A percentile compares a stretch with the other conserved stretches of the same genome.
Conservation (phyloP, 148 eudicot genomes). For the Euryodendron excelsum region DNA sequence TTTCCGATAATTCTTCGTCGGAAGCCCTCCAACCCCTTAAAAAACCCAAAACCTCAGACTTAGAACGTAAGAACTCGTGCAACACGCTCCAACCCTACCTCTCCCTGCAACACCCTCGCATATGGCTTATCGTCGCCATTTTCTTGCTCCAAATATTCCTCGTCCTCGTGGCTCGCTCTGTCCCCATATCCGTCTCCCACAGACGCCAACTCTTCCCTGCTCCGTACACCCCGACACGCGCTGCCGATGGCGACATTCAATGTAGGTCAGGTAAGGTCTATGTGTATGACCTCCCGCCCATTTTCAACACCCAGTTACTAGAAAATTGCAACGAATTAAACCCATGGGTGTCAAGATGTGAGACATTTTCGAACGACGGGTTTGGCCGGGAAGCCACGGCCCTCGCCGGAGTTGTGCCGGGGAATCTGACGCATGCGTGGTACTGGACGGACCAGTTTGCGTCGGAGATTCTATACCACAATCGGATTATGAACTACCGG, state of each 20-base stretch:
- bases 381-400: constrained; percentile 46
- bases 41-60: constrained; percentile 27
- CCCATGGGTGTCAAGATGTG: constrained; percentile 62
- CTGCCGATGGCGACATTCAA: not conserved
- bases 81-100: constrained; percentile 17
- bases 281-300: constrained; percentile 61
- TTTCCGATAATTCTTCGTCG: constrained; percentile 15
- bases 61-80: constrained; percentile 21
- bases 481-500: constrained; percentile 44
- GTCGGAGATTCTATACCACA: constrained; percentile 58
- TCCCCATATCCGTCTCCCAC: constrained; percentile 30
- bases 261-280: constrained; percentile 59
- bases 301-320: constrained; percentile 51
- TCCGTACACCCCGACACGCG: not conserved
- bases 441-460: constrained; percentile 82
- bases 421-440: constrained; percentile 37
- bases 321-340: constrained; percentile 48
- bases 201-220: constrained; percentile 8
- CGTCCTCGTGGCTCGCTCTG: constrained; percentile 32
- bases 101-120: constrained; percentile 44
- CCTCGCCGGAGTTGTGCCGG: constrained; percentile 36
- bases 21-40: constrained; percentile 16
- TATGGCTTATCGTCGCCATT: constrained; percentile 54
- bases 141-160: constrained; percentile 57
- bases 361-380: constrained; percentile 55